Evolutionary conservation across 768 basidiomycete genomes (phyloP), one percentile per base, ranked within the genome.

Genomic region (Amanita brunnescens): DNA sequence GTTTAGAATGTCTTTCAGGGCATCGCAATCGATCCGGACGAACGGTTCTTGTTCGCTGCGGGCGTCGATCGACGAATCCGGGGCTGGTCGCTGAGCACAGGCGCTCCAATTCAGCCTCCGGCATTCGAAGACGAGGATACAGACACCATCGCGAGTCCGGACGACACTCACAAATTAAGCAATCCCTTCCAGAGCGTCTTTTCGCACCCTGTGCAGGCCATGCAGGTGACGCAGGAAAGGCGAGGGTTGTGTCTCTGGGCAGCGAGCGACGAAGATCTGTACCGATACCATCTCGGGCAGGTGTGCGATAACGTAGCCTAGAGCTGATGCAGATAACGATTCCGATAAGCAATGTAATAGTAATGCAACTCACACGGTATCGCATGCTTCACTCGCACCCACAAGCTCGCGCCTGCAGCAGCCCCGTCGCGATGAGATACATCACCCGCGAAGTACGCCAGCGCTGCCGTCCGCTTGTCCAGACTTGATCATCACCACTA

Each of bases 51-150:
- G 14, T 86, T 86, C 53, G 81, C 82, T 7, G 83, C 83, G 0
- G 86, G 86, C 8, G 75, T 80, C 54, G 87, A 91, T 62, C 55
- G 66, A 38, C 72, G 71, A 29, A 74, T 89, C 52, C 78, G 84
- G 20, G 76, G 74, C 2, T 90, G 87, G 87, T 85, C 84, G 9
- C 62, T 89, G 7, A 70, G 64, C 13, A 76, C 74, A 6, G 86
- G 85, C 4, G 23, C 24, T 42, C 24, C 24, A 29, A 26, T 48
- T 30, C 23, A 32, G 14, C 21, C 55, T 14, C 21, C 39, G 18
- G 35, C 32, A n/a, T 8, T 29, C 10, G 33, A 34, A 12, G 23
- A 0, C 29, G 38, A 34, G 40, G 26, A 26, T 18, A 29, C 20
- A 21, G 49, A 49, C 26, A 12, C 20, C 51, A 32, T 39, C 40